These are phyloP conservation scores for Otatea glauca DNA, from an alignment of 176 grass and related monocot genomes.

Conservation along the genomic window DNA sequence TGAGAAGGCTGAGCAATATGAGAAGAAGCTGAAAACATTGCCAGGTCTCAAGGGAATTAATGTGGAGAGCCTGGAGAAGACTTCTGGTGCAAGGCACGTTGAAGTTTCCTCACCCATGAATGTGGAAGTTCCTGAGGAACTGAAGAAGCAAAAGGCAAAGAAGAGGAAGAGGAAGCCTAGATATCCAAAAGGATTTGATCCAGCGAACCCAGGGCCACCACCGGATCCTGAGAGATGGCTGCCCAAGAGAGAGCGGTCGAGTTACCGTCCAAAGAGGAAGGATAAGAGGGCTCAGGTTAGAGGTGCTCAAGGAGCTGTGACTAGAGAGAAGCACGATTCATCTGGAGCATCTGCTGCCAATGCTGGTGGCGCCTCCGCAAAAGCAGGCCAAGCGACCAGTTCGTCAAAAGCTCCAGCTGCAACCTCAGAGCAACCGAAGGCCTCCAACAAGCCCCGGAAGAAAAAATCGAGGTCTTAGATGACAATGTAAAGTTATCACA, in stretches of 20 bases:
- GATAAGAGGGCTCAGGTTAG: constrained; percentile 88
- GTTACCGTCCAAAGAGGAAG: constrained; percentile 91
- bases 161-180: constrained; percentile 88
- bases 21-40: constrained; percentile 83
- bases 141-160: constrained; percentile 80
- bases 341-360: constrained; percentile 38
- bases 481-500: constrained; percentile 6
- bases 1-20: constrained; percentile 85
- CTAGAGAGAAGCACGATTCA: constrained; percentile 69
- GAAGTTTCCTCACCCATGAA: constrained; percentile 53
- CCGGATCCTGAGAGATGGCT: constrained; percentile 95
- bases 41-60: constrained; percentile 75
- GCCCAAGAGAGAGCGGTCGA: constrained; percentile 83
- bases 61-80: constrained; percentile 79
- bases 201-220: constrained; percentile 78
- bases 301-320: constrained; percentile 84
- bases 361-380: constrained; percentile 32
- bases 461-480: constrained; percentile 79
- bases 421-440: constrained; percentile 61
- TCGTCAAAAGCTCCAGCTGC: constrained; percentile 53
- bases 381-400: constrained; percentile 46
- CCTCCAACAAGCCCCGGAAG: constrained; percentile 63
- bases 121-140: constrained; percentile 62
- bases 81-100: constrained; percentile 77
- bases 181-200: constrained; percentile 86